Percentiles rank a stretch among this genome's conserved stretches.
Conservation (phyloP, 2,329 filamentous ascomycete species). For the Claviceps africana region DNA sequence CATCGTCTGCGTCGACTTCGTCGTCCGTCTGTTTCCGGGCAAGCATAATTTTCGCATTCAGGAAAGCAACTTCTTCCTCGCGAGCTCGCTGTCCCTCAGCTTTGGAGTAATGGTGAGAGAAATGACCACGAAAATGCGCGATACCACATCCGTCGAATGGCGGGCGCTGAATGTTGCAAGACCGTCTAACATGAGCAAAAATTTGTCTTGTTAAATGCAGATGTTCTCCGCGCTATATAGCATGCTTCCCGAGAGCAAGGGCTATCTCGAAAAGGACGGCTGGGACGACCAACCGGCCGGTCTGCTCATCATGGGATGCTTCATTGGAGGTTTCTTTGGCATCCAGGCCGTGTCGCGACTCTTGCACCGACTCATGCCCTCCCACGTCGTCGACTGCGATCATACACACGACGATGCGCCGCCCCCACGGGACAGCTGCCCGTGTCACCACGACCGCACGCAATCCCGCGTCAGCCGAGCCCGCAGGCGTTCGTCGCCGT, state of each 20-base stretch:
- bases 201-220: conserved; percentile 28
- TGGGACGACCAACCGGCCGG: conserved; percentile 54
- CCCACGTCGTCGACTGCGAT: conserved; percentile 69
- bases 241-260: conserved; percentile 79
- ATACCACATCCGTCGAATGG: too few relatives aligned
- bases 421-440: conserved; percentile 13
- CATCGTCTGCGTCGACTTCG: conserved; percentile 74
- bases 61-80: conserved; percentile 78
- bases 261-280: conserved; percentile 57
- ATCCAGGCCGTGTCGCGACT: conserved; percentile 62
- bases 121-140: neutral
- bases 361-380: conserved; percentile 60
- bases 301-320: conserved; percentile 54
- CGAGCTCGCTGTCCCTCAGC: conserved; percentile 76
- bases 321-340: conserved; percentile 57
- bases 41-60: conserved; percentile 72
- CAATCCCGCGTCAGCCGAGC: conserved; percentile 19
- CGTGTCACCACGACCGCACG: conserved; percentile 13
- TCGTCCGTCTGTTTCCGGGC: conserved; percentile 59
- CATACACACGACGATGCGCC: conserved; percentile 51
- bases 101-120: conserved; percentile 79
- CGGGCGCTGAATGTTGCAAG: too few relatives aligned
- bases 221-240: conserved; percentile 84
- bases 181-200: neutral
- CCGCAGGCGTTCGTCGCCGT: conserved; percentile 16